These are phyloP conservation scores for Sequoia sempervirens DNA, from an alignment of 75 land plant genomes.

Conservation along the genomic window DNA sequence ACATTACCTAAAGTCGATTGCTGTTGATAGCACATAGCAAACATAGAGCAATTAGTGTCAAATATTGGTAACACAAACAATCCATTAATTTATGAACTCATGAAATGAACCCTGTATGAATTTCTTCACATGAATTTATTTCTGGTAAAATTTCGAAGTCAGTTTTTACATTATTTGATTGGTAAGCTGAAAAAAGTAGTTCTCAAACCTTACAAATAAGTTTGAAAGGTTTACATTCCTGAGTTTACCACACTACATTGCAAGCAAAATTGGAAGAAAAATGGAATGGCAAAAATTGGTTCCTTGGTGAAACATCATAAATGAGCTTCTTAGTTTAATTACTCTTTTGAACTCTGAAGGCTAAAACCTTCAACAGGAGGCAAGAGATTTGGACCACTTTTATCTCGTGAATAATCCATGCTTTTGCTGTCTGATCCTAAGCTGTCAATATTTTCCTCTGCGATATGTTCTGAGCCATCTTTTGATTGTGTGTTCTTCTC, in stretches of 20 bases:
- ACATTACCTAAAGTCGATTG: no score
- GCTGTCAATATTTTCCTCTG: not conserved
- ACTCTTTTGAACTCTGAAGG: conserved; percentile 2
- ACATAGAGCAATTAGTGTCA: not conserved
- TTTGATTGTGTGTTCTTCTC: not conserved
- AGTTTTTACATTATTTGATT: not conserved
- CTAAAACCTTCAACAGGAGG: not conserved
- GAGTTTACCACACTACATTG: not conserved
- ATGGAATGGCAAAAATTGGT: not conserved
- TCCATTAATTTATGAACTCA: not conserved
- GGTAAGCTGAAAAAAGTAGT: not conserved
- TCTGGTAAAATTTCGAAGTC: not conserved
- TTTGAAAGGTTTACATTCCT: not conserved
- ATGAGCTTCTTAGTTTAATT: not conserved
- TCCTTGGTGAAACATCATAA: not conserved
- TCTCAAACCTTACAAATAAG: not conserved
- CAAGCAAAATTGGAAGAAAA: not conserved
- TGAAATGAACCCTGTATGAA: not conserved
- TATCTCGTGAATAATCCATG: not conserved
- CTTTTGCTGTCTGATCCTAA: not conserved
- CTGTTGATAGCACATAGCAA: no score
- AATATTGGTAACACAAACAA: not conserved
- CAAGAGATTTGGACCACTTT: not conserved
- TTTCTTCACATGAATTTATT: not conserved
- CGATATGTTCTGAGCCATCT: not conserved